Base-by-base conservation (phyloP, 306 rosid genomes). In the Castanopsis chinensis region DNA sequence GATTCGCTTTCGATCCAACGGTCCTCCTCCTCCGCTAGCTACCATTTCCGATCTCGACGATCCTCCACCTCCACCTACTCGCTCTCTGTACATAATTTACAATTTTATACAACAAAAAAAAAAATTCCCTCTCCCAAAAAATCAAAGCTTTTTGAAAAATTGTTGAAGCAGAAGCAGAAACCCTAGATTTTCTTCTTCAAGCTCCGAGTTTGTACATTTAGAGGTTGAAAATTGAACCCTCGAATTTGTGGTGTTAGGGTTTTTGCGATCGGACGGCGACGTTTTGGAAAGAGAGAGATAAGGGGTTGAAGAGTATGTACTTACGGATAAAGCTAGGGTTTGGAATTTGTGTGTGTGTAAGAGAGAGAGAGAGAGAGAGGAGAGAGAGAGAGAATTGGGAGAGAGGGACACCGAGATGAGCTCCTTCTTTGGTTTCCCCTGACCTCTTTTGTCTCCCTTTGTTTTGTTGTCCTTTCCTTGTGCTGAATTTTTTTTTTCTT, bases 1-100 rank as follows among this genome's bases (percentile, higher is more conserved):
- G 86, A 89, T 89, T 78, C 90, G 90, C 90, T 89, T 89, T 18
- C 92, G 92, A 83, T 89, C 90, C 60, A 82, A 76, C 23, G 88
- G 69, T 14, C 88, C 88, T 19, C 86, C 90, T 7, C 45, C 45
- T 41, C 45, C 45, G 11, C 45, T 11, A 7, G 45, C 45, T 2
- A 82, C 85, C 71, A 86, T 81, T 79, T 89, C 92, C 76, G 88
- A 82, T 76, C 87, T 89, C 61, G 92, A 86, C 20, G 88, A 89
- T 60, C 85, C 91, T 56, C 79, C 88, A 58, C 57, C 82, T 64
- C 75, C 84, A 19, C 83, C 84, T 19, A 87, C 92, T 59, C 92
- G 92, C 52, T 86, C 92, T 56, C 87, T 86, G 71, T 86, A 86
- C 92, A 89, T 89, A 28, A n/a, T n/a, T 58, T 81, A 41, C 45